phyloP scores from a whole-genome alignment of 2,329 filamentous ascomycete species.

The Trichoderma sp. region DNA sequence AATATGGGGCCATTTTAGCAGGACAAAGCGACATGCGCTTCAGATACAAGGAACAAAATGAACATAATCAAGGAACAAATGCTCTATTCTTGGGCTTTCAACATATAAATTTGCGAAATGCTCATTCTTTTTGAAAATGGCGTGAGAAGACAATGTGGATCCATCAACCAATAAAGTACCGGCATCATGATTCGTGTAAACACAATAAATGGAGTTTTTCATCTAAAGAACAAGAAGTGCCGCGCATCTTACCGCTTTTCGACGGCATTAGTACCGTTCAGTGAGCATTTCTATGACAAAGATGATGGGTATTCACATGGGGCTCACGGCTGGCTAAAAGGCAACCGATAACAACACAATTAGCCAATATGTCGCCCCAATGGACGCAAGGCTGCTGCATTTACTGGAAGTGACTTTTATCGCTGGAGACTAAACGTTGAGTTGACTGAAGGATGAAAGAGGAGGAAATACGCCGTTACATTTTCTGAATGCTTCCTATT shows the following conservation, averaged over 20 bases:
- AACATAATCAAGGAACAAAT: neutral
- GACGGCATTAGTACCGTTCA: neutral
- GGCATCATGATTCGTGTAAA: neutral
- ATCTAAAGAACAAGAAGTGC: neutral
- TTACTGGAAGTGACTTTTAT: neutral
- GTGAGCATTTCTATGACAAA: neutral
- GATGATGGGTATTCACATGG: neutral
- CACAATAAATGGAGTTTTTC: neutral
- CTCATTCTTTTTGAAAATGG: conserved; percentile 18
- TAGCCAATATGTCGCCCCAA: neutral
- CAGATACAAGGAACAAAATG: neutral
- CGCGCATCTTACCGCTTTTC: neutral
- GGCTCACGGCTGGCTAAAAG: neutral
- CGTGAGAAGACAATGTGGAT: conserved; percentile 4
- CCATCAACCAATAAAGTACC: neutral
- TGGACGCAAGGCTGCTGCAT: neutral
- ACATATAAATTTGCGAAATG: neutral
- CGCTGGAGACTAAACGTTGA: neutral
- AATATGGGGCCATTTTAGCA: neutral
- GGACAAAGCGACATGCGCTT: neutral
- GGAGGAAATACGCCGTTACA: neutral
- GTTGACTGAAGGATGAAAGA: neutral
- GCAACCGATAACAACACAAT: neutral
- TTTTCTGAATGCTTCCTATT: neutral
- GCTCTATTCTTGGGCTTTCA: neutral